Base-by-base conservation (phyloP, 2,329 filamentous ascomycete genomes). In the Aureobasidium sp. region DNA sequence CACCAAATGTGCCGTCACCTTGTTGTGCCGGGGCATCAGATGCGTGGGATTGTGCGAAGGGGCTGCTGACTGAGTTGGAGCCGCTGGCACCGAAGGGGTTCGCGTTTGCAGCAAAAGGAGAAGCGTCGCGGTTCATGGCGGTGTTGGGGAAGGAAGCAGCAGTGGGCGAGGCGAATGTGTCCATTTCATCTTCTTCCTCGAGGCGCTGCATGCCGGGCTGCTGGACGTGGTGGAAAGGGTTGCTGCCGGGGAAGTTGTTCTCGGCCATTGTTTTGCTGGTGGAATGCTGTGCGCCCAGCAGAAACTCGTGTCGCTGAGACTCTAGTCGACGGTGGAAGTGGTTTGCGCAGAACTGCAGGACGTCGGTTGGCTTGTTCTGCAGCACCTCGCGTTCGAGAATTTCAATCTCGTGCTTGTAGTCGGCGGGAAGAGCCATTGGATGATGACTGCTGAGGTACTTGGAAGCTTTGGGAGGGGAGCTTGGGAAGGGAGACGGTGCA, bases 151-250 rank as follows among this genome's bases (percentile, higher is more conserved):
- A 76, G 55, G 68, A 68, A 16, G 71, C 65, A 30, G 72, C 68
- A 48, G 87, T 89, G 57, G 88, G 88, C 51, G 88, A 90, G 59
- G 82, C 82, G 64, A 90, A 78, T 58, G 74, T 76, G 64, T 90
- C 88, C 65, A 81, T 83, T 68, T 91, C 87, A 50, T 95, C 89
- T 64, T 94, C 89, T 65, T 94, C 89, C 56, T 79, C 74, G 55
- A 91, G 83, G 57, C 87, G 80, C 58, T 78, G 78, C 70, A 80
- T 79, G 58, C 59, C 61, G 25, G 54, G 49, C 27, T 56, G 54
- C 54, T 45, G 42, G 42, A 66, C 63, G 38, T 66, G 67, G 62
- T 85, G 84, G 63, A 90, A 90, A 30, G 87, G 88, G 70, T 90
- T 93, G 69, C 75, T 76, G 69, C 87, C 89, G 55, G 85, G 86